These are phyloP conservation scores for Ziziphus jujuba DNA, from an alignment of 306 rosid genomes.

Conservation along the genomic window DNA sequence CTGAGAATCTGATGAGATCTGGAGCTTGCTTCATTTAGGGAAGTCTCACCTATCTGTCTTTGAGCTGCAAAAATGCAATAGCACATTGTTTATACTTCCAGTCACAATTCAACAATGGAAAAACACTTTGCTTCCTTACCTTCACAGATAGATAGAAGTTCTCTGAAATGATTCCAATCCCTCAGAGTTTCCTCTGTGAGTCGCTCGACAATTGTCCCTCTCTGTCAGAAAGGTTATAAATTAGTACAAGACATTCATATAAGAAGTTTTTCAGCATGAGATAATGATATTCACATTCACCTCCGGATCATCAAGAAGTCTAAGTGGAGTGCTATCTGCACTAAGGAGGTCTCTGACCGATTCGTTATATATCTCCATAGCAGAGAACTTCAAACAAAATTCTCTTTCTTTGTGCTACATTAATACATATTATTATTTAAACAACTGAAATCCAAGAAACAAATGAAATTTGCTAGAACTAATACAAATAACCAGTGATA, in stretches of 20 bases:
- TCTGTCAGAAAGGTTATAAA: conserved; percentile 50
- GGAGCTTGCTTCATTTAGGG: conserved; percentile 96
- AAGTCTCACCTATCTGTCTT: conserved; percentile 97
- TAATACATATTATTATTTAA: conserved; percentile 26
- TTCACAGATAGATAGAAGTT: conserved; percentile 83
- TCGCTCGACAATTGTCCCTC: conserved; percentile 92
- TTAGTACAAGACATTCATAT: conserved; percentile 25
- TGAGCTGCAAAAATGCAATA: conserved; percentile 60
- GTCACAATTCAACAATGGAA: conserved; percentile 13
- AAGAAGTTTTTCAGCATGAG: conserved; percentile 17
- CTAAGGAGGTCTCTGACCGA: conserved; percentile 96
- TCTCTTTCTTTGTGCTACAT: conserved; percentile 84
- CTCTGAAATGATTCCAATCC: conserved; percentile 85
- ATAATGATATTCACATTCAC: conserved; percentile 56
- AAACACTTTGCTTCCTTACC: conserved; percentile 43
- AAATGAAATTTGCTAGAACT: conserved; percentile 11
- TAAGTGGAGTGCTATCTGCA: conserved; percentile 73
- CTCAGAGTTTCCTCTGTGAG: conserved; percentile 78
- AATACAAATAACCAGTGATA: background rate
- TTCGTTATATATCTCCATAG: conserved; percentile 96
- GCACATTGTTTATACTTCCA: conserved; percentile 17
- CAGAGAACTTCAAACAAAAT: conserved; percentile 77
- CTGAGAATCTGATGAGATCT: conserved; percentile 98
- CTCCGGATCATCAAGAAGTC: conserved; percentile 99
- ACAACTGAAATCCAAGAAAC: conserved; percentile 20